Conservation (phyloP, 169 alveolate species). For the Cryptosporidium xiaoi region DNA sequence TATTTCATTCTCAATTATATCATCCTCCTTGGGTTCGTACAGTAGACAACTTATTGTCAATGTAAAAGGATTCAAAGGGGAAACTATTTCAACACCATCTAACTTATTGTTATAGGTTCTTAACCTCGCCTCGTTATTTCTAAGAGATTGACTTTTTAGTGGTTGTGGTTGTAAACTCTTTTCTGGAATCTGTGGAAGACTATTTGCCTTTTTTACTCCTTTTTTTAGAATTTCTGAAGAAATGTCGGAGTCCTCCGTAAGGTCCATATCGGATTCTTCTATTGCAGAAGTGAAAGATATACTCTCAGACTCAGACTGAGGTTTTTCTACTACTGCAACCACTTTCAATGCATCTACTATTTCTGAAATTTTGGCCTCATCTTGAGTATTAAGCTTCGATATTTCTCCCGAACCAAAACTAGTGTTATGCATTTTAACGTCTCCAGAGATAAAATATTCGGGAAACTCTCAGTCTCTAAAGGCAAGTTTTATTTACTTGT, state of each 20-base stretch:
- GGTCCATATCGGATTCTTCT: constrained; percentile 68
- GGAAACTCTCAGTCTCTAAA: neutral
- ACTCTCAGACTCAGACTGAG: constrained; percentile 67
- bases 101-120: neutral
- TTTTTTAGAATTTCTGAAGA: neutral
- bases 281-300: constrained; percentile 63
- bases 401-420: no score
- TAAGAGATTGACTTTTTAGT: constrained; percentile 1
- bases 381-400: constrained; percentile 7
- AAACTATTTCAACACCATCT: constrained; percentile 45
- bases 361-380: constrained; percentile 47
- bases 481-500: neutral
- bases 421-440: no score
- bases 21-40: constrained; percentile 29
- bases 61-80: constrained; percentile 52
- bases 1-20: constrained; percentile 54
- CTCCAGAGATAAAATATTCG: neutral
- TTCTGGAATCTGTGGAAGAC: constrained; percentile 32
- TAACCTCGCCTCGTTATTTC: neutral
- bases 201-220: constrained; percentile 7
- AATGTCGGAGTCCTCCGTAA: constrained; percentile 37
- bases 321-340: constrained; percentile 35
- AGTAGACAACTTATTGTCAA: constrained; percentile 45
- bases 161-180: neutral
- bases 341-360: constrained; percentile 63